A percentile compares a stretch with the other conserved stretches of the same genome.
Evolutionary conservation across 2,329 filamentous ascomycete species (phyloP).

Genomic region (Arthrobotrys sphaeroides): DNA sequence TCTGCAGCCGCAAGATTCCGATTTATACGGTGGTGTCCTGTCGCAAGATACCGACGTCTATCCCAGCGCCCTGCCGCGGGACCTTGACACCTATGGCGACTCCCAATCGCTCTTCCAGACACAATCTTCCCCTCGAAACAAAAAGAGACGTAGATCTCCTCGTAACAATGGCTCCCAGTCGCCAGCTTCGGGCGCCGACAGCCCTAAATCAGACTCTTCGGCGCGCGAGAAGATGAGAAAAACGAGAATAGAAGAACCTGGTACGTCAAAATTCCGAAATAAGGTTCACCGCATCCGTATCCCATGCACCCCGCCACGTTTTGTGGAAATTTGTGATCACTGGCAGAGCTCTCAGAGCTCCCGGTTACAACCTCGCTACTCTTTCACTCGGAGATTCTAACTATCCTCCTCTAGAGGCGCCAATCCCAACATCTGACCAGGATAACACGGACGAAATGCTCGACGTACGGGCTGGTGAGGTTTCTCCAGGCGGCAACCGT

Average conservation of each 20-base stretch:
- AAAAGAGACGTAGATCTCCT: slow-evolving; percentile 20
- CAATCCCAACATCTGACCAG: slow-evolving; percentile 10
- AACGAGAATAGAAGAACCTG: slow-evolving; percentile 47
- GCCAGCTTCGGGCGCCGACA: slow-evolving; percentile 26
- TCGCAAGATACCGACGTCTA: neutral
- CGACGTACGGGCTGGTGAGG: slow-evolving; percentile 34
- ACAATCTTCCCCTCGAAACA: slow-evolving; percentile 7
- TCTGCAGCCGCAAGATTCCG: slow-evolving; percentile 30
- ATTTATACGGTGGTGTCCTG: slow-evolving; percentile 4
- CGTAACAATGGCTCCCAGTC: slow-evolving; percentile 29
- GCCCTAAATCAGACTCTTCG: slow-evolving; percentile 51
- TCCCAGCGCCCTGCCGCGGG: slow-evolving; percentile 17
- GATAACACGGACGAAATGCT: slow-evolving; percentile 33
- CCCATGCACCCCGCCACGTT: neutral
- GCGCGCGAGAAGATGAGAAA: slow-evolving; percentile 49
- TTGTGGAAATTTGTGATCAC: neutral
- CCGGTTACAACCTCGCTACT: neutral
- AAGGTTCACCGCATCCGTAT: neutral
- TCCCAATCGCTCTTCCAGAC: slow-evolving; percentile 20
- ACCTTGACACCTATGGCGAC: slow-evolving; percentile 9
- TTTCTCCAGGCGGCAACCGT: slow-evolving; percentile 44
- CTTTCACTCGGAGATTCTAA: neutral
- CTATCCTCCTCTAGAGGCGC: neutral
- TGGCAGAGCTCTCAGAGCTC: neutral
- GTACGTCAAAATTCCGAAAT: neutral